Evolutionary conservation across 176 grass and related monocot species (phyloP), one percentile per base, ranked within the genome.

Genomic region (Bonia amplexicaulis): DNA sequence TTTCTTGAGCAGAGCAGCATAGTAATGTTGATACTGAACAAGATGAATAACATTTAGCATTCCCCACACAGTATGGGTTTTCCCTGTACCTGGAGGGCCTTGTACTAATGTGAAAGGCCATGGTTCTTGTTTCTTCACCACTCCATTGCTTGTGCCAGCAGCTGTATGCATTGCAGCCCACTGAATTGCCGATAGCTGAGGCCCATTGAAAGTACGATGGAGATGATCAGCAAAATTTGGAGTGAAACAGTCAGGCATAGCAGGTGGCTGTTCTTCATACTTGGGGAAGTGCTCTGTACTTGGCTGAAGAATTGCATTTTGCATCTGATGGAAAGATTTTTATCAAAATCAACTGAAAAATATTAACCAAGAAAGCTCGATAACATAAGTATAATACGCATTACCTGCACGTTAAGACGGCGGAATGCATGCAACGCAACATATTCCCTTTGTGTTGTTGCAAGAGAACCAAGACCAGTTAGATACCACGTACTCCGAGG

Each of bases 41-140:
- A 99, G 89, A 92, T 99, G 97, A 73, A 99, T 99, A 71, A 99
- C 97, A 91, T 99, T 99, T 76, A 99, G 68, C 97, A 99, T 99
- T 51, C 97, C 97, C 93, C 97, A 99, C 9, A 99, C 97, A 12
- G 97, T 99, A 73, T 99, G 97, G 41, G 97, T 96, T 88, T 99
- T 99, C 19, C 97, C 97, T 76, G 97, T 99, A 39, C 97, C 97
- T 1, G 97, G 97, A 15, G 97, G 97, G 41, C 97, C 97, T 86
- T 99, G 97, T 77, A 99, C 97, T 46, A 99, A 90, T 9, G 97
- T 99, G 82, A 99, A 99, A 84, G 97, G 97, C 97, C 97, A 96
- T 55, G 97, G 93, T 64, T 99, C 93, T 92, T 99, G 96, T 87
- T 89, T 92, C 82, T 94, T 98, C 51, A 90, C 81, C 1, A 64